Percentiles rank a stretch among this genome's conserved stretches.
phyloP scores from a whole-genome alignment of 2,329 filamentous ascomycete genomes.

The Phialophora tarda region DNA sequence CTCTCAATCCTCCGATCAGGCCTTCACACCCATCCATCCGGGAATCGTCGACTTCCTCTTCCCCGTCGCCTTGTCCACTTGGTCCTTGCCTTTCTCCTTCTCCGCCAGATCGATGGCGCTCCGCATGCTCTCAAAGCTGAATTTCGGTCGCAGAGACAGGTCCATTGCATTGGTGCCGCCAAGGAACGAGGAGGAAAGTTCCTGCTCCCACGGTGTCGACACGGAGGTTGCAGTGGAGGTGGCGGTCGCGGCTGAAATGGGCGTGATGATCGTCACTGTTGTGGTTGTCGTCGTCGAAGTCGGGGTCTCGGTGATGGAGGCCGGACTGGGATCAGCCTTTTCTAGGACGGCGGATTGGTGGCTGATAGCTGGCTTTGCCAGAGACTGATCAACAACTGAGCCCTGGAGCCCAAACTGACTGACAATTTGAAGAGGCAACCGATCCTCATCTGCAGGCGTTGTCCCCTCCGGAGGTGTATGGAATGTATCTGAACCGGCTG shows the following conservation, averaged over 20 bases:
- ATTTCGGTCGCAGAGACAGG: conserved; percentile 4
- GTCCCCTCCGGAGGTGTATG: conserved; percentile 18
- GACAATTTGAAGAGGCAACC: not conserved
- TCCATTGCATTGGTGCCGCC: not conserved
- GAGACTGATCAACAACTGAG: not conserved
- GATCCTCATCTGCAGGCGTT: conserved; percentile 12
- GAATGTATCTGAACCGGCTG: conserved; percentile 17
- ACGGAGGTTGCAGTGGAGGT: not conserved
- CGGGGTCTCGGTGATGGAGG: not conserved
- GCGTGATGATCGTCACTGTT: conserved; percentile 7
- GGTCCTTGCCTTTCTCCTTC: not conserved
- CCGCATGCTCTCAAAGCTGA: conserved; percentile 12
- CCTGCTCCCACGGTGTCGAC: not conserved
- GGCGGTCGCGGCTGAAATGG: not conserved
- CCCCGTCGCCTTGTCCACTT: not conserved
- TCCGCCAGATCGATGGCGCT: conserved; percentile 3
- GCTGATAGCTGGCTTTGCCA: not conserved
- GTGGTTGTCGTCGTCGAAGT: not conserved
- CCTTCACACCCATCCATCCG: conserved; percentile 14
- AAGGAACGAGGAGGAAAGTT: not conserved
- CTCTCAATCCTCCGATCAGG: not conserved
- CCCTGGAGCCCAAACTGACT: not conserved
- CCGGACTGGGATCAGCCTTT: not conserved
- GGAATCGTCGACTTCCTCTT: conserved; percentile 8
- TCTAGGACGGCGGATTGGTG: not conserved